A percentile compares a stretch with the other conserved stretches of the same genome.
Conservation (phyloP, 345 rosid genomes). For the Clausena lansium region DNA sequence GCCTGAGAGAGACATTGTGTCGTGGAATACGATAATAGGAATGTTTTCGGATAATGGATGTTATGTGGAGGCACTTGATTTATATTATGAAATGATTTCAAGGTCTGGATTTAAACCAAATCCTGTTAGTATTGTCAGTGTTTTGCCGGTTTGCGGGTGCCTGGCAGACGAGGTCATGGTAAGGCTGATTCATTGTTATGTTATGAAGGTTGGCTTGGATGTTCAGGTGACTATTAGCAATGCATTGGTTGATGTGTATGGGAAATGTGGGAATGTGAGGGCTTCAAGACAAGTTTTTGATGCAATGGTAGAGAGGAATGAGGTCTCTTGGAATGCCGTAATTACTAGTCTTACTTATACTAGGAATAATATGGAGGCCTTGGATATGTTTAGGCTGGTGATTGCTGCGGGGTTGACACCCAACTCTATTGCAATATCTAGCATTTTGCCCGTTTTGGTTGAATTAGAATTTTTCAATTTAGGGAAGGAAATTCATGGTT, state of each 20-base stretch:
- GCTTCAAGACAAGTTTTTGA: conserved; percentile 34
- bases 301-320: conserved; percentile 42
- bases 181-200: conserved; percentile 39
- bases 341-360: conserved; percentile 32
- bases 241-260: conserved; percentile 49
- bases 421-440: conserved; percentile 41
- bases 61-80: conserved; percentile 28
- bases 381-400: conserved; percentile 38
- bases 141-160: conserved; percentile 42
- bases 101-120: conserved; percentile 37
- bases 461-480: conserved; percentile 27
- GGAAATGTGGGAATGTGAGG: conserved; percentile 39
- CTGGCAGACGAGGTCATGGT: conserved; percentile 27
- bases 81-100: conserved; percentile 31
- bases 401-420: conserved; percentile 31
- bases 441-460: conserved; percentile 42
- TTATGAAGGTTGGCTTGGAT: conserved; percentile 41
- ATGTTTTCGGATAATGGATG: conserved; percentile 32
- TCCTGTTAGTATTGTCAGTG: conserved; percentile 35
- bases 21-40: conserved; percentile 43
- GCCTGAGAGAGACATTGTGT: conserved; percentile 43
- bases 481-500: conserved; percentile 49
- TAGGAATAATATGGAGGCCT: conserved; percentile 30
- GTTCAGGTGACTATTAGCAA: conserved; percentile 35
- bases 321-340: conserved; percentile 43